Evolutionary conservation across 176 grass and related monocot genomes (phyloP), one percentile per base, ranked within the genome.

Genomic region (Oryza meridionalis): DNA sequence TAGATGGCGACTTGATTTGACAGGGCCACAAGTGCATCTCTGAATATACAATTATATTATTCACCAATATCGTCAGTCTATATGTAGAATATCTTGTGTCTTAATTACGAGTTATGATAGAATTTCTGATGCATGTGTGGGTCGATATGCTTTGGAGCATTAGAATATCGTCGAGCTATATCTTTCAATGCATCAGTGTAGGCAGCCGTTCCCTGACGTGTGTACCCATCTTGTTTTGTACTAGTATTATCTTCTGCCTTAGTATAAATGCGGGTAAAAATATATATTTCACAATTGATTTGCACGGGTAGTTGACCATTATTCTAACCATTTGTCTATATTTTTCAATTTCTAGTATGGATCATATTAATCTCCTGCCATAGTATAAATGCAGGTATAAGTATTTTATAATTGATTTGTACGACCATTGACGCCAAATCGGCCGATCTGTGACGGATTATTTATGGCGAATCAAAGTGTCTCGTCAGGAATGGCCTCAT

Each of bases 121-220:
- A 49, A 68, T 40, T 55, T 16, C 49, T 72, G 4, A 21, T 11
- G 14, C n/a, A 59, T 62, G 5, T 21, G 19, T n/a, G 24, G 35
- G 31, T 46, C 51, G 77, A 69, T 53, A 32, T n/a, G 67, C 32
- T 4, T 71, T 82, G 61, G 15, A 72, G 59, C 72, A 72, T 72
- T 61, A 43, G 49, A 51, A 27, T 42, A 43, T 71, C n/a, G 32
- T 27, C 40, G 9, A 81, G 38, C n/a, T 78, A 49, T 53, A 69
- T 33, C 8, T 50, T 31, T 69, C 45, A 31, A 70, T 59, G 12
- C 44, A 59, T 5, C 4, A 42, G 47, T 70, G 4, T 17, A 42
- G n/a, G 46, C n/a, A 38, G 65, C 47, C 35, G 17, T 62, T 50
- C 37, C 51, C 37, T 62, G 46, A 19, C 16, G 16, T 55, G 8